These are phyloP conservation scores for Chamaecyparis obtusa DNA, from an alignment of 75 land plant genomes.

Conservation along the genomic window DNA sequence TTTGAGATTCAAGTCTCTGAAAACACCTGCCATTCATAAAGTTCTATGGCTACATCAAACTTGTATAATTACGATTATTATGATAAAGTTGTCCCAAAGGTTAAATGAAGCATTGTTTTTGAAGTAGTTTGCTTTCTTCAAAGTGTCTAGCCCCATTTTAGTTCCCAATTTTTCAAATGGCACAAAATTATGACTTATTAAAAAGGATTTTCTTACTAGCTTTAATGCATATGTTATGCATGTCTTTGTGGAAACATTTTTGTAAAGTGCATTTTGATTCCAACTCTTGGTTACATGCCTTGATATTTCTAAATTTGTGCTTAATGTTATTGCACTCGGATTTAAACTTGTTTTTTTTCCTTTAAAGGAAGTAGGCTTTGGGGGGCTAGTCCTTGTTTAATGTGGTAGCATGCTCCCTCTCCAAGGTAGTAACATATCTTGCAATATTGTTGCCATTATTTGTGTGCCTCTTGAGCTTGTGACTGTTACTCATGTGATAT, in stretches of 20 bases:
- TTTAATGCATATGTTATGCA: not conserved
- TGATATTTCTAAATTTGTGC: not conserved
- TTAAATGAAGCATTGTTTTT: not conserved
- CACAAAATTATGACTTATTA: not conserved
- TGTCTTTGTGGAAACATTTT: not conserved
- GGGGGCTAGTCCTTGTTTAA: not conserved
- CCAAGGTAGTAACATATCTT: not conserved
- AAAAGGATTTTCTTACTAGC: not conserved
- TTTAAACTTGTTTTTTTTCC: not conserved
- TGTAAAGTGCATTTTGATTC: not conserved
- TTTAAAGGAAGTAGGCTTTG: not conserved
- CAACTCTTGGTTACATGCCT: not conserved
- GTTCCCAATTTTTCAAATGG: not conserved
- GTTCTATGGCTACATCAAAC: not conserved
- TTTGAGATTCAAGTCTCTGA: not conserved
- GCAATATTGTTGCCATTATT: not conserved
- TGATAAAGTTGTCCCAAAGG: not conserved
- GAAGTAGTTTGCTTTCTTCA: not conserved
- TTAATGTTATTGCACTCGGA: not conserved
- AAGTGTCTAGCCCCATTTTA: not conserved
- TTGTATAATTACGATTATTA: not conserved
- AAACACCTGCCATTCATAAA: not conserved
- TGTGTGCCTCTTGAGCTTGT: not conserved
- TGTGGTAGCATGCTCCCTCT: not conserved
- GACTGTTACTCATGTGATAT: not conserved